Conservation (phyloP, 148 eudicot genomes). For the Heliosperma pusillum region DNA sequence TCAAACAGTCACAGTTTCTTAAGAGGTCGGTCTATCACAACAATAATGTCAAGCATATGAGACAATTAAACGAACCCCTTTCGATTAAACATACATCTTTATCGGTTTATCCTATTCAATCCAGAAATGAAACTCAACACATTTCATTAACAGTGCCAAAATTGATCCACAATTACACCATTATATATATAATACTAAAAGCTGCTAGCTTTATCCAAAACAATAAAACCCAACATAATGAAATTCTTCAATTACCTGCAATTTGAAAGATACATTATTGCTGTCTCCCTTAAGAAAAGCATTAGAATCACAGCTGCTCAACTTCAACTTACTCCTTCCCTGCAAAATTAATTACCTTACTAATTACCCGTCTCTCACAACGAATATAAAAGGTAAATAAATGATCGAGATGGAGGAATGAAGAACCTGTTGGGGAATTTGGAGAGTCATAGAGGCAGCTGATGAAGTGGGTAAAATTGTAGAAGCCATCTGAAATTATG, state of each 20-base stretch:
- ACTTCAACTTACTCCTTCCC: conserved; percentile 44
- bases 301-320: conserved; percentile 37
- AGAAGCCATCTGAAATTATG: conserved; percentile 48
- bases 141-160: not conserved
- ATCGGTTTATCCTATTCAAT: too few species aligned
- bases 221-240: not conserved
- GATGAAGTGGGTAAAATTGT: conserved; percentile 46
- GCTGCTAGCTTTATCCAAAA: conserved; percentile 5
- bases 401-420: not conserved
- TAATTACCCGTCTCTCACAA: not conserved
- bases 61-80: not conserved
- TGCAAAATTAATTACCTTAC: conserved; percentile 18
- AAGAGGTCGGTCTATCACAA: not conserved
- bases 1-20: not conserved
- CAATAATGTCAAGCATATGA: not conserved
- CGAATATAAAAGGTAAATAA: not conserved
- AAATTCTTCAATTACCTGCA: conserved; percentile 40
- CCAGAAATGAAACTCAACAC: not conserved
- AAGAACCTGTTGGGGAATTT: conserved; percentile 45
- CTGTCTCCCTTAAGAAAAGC: conserved; percentile 40
- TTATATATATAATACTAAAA: too few species aligned
- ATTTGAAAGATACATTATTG: conserved; percentile 36
- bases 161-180: too few species aligned
- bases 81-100: not conserved
- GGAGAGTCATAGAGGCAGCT: conserved; percentile 41